Conservation (phyloP, 179 eudicot genomes). For the Patellifolia procumbens region DNA sequence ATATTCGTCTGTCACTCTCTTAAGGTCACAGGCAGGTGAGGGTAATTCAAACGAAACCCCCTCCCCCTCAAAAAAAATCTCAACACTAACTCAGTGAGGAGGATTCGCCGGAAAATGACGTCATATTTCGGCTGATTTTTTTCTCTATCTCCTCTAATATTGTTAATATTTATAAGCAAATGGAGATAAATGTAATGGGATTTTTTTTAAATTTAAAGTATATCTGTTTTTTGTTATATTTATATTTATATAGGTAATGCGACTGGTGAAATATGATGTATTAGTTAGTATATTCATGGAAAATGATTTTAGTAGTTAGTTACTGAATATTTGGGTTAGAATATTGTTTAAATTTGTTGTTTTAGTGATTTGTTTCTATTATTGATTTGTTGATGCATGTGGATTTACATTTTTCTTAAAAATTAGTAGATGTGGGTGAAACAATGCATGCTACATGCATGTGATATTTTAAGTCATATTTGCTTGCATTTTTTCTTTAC, state of each 20-base stretch:
- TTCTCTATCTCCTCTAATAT: not conserved
- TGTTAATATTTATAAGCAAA: slow-evolving; percentile 4
- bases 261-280: too few relatives aligned
- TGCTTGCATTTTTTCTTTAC: not conserved
- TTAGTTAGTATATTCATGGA: too few relatives aligned
- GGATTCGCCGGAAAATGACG: slow-evolving; percentile 1
- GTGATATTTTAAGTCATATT: not conserved
- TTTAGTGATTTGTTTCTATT: not conserved
- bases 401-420: not conserved
- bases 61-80: not conserved
- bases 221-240: not conserved
- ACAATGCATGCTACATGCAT: slow-evolving; percentile 33
- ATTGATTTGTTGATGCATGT: not conserved
- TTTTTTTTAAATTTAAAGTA: not conserved
- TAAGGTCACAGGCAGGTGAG: slow-evolving; percentile 1
- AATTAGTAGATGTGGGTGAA: not conserved
- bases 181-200: not conserved
- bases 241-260: not conserved
- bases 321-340: too few relatives aligned
- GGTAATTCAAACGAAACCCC: not conserved
- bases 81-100: not conserved
- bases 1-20: not conserved
- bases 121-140: not conserved
- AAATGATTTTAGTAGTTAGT: too few relatives aligned
- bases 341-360: not conserved